phyloP scores from a whole-genome alignment of 495 filamentous ascomycete genomes.

The Aspergillus funiculosus region DNA sequence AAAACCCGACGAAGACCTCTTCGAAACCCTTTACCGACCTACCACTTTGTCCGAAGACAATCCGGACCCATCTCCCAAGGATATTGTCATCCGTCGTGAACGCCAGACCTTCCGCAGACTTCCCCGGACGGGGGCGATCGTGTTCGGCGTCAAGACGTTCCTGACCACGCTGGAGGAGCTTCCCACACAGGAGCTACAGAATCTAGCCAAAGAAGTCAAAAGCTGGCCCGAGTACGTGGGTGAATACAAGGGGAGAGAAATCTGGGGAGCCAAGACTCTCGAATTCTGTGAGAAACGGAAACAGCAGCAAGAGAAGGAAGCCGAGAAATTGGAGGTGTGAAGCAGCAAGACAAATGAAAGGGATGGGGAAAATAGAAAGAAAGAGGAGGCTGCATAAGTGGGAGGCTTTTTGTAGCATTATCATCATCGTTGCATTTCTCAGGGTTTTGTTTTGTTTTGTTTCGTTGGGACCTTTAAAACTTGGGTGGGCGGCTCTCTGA shows the following conservation, averaged over 20 bases:
- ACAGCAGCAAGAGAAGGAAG: constrained; percentile 3
- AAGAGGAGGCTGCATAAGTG: constrained; percentile 5
- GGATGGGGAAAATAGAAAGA: not conserved
- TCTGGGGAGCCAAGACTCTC: constrained; percentile 45
- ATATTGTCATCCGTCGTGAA: constrained; percentile 48
- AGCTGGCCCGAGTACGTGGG: constrained; percentile 50
- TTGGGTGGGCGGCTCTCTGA: constrained; percentile 34
- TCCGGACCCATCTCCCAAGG: constrained; percentile 28
- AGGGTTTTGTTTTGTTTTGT: constrained; percentile 14
- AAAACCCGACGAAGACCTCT: constrained; percentile 36
- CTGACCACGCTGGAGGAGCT: constrained; percentile 44
- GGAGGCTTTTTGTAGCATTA: constrained; percentile 24
- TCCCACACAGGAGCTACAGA: constrained; percentile 38
- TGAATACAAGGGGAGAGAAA: constrained; percentile 46
- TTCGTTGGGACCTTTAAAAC: constrained; percentile 22
- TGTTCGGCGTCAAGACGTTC: constrained; percentile 53
- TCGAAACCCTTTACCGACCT: constrained; percentile 37
- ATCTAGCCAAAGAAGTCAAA: constrained; percentile 43
- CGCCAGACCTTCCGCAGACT: constrained; percentile 52
- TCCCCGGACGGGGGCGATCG: constrained; percentile 40
- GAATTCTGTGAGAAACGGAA: constrained; percentile 36
- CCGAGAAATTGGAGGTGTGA: constrained; percentile 25
- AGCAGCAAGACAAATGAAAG: not conserved
- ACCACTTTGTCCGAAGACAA: constrained; percentile 31
- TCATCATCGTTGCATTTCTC: constrained; percentile 15